Evolutionary conservation across 192 early-diverging fungal genomes (phyloP).

Genomic region (Podochytrium sp.): DNA sequence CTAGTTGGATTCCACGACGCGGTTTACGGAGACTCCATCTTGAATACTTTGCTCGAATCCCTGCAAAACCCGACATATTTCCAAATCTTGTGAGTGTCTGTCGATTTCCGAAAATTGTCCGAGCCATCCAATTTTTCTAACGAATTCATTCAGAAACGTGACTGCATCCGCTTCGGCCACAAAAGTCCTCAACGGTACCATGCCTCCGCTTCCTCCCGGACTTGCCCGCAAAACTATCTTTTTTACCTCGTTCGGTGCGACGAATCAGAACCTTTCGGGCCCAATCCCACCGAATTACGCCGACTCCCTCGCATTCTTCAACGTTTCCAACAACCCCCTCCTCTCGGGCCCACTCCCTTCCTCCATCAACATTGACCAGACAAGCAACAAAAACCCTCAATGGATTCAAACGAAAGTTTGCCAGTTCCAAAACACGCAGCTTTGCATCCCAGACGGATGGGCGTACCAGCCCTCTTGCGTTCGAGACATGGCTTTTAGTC

Average conservation of each 20-base stretch:
- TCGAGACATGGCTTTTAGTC: neutral
- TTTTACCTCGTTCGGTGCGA: neutral
- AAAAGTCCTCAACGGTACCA: slow-evolving; percentile 12
- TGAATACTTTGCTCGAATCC: neutral
- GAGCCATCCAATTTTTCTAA: no score
- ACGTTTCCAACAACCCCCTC: slow-evolving; percentile 15
- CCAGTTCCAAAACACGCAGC: neutral
- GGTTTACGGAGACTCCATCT: slow-evolving; percentile 8
- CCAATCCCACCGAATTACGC: neutral
- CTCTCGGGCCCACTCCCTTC: slow-evolving; percentile 10
- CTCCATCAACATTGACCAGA: no score
- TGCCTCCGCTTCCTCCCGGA: neutral
- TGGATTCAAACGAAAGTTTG: slow-evolving; percentile 5
- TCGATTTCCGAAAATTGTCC: no score
- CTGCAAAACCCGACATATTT: slow-evolving; percentile 20
- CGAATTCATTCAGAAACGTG: slow-evolving; percentile 14
- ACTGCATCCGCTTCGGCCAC: neutral
- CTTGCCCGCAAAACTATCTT: neutral
- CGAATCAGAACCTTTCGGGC: slow-evolving; percentile 19
- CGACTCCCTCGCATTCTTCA: slow-evolving; percentile 4
- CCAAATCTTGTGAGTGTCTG: slow-evolving; percentile 9
- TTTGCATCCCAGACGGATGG: slow-evolving; percentile 15
- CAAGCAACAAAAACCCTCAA: neutral
- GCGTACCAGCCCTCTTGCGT: slow-evolving; percentile 11
- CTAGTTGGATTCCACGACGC: neutral